A percentile compares a stretch with the other conserved stretches of the same genome.
Conservation (phyloP, 2,329 filamentous ascomycete species). For the Ophiosphaerella herpotricha region DNA sequence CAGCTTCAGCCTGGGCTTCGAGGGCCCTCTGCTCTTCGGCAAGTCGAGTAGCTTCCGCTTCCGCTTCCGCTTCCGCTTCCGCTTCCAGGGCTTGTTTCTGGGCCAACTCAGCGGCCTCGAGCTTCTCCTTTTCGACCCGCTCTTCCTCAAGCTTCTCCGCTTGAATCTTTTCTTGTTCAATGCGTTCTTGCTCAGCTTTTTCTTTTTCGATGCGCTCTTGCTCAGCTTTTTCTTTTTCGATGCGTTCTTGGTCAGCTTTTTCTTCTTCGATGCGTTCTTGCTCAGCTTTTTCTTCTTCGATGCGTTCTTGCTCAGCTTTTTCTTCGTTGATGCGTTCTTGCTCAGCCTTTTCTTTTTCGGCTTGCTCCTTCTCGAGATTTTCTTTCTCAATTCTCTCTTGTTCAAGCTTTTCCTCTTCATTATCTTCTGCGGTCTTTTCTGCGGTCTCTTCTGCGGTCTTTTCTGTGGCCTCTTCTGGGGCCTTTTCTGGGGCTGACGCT, state of each 20-base stretch:
- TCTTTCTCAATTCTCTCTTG: conserved; percentile 7
- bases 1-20: not conserved
- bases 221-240: not conserved
- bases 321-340: not conserved
- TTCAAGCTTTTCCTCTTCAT: conserved; percentile 1
- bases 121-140: conserved; percentile 4
- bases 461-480: too few species aligned
- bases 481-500: not conserved
- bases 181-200: not conserved
- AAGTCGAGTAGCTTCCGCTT: conserved; percentile 2
- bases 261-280: not conserved
- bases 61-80: not conserved
- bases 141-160: not conserved
- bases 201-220: too few species aligned
- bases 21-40: not conserved
- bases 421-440: not conserved
- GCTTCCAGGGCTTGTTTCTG: conserved; percentile 6
- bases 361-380: conserved; percentile 1
- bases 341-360: conserved; percentile 4
- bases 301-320: not conserved
- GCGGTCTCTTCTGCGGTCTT: too few species aligned
- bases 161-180: not conserved
- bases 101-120: conserved; percentile 1
- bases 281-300: not conserved
- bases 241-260: not conserved